phyloP scores from a whole-genome alignment of 2,329 filamentous ascomycete species.

The Aphanocladium album region DNA sequence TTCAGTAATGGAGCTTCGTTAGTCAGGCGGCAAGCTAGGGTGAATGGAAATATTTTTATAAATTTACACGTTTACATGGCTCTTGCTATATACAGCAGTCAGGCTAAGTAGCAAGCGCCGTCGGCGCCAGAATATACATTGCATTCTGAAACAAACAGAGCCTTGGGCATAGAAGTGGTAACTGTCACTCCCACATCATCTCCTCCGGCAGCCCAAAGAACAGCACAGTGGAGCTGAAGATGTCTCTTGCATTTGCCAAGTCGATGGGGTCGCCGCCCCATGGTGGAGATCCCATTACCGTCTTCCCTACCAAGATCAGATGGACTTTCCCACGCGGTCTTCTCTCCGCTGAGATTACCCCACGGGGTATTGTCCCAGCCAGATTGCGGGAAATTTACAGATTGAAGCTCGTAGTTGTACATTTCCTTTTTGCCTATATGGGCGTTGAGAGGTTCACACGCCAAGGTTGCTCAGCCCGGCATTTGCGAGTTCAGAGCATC shows the following conservation, averaged over 20 bases:
- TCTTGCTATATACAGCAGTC: not conserved
- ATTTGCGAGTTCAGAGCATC: slow-evolving; percentile 24
- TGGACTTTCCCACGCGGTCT: not conserved
- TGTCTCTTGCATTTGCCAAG: not conserved
- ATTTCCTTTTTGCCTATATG: not conserved
- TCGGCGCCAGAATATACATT: not conserved
- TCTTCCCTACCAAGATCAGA: not conserved
- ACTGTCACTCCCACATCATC: not conserved
- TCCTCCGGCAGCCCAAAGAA: not conserved
- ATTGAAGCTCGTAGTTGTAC: not conserved
- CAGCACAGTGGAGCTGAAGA: not conserved
- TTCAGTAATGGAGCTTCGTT: too few relatives aligned
- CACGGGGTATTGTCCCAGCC: slow-evolving; percentile 2
- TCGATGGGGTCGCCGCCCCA: not conserved
- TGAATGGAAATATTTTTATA: not conserved
- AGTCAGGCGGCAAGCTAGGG: too few relatives aligned
- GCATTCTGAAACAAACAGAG: not conserved
- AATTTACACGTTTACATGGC: not conserved
- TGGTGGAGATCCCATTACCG: not conserved
- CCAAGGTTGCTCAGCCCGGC: slow-evolving; percentile 17
- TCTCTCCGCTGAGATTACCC: slow-evolving; percentile 8
- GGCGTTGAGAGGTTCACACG: too few relatives aligned
- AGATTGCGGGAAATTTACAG: not conserved
- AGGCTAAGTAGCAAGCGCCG: not conserved
- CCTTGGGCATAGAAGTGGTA: not conserved